These are phyloP conservation scores for Trichophyton benhamiae DNA, from an alignment of 2,329 filamentous ascomycete genomes.

Conservation along the genomic window DNA sequence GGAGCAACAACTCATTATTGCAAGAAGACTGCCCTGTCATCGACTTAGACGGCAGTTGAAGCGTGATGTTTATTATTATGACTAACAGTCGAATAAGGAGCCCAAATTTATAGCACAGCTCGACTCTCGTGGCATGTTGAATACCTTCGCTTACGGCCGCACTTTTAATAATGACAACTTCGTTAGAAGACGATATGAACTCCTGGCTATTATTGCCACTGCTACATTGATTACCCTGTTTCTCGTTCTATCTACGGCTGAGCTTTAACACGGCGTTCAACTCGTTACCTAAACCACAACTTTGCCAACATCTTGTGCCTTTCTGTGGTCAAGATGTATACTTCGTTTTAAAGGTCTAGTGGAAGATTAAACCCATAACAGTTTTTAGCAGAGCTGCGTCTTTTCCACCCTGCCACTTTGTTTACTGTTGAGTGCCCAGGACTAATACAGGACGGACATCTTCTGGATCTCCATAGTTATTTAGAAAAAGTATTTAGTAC, in stretches of 20 bases:
- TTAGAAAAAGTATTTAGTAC: background rate
- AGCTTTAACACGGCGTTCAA: no score
- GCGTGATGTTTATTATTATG: no score
- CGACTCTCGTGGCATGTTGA: background rate
- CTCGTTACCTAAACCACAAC: conserved; percentile 20
- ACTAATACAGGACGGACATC: conserved; percentile 38
- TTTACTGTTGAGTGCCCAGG: conserved; percentile 27
- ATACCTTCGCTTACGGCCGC: no score
- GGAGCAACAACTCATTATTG: no score
- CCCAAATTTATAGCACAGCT: no score
- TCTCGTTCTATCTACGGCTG: background rate
- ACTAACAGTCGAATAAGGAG: no score
- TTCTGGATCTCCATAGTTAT: background rate
- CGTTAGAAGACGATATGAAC: no score
- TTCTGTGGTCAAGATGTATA: conserved; percentile 29
- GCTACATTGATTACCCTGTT: background rate
- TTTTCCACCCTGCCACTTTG: conserved; percentile 37
- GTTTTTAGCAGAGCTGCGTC: conserved; percentile 40
- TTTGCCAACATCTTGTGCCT: conserved; percentile 26
- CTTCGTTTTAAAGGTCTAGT: conserved; percentile 33
- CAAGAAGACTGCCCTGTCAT: no score
- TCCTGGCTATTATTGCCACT: background rate
- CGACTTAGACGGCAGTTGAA: no score
- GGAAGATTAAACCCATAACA: conserved; percentile 34
- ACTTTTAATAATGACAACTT: no score